Evolutionary conservation across 441 rosid species (phyloP).

Genomic region (Erodium moschatum): DNA sequence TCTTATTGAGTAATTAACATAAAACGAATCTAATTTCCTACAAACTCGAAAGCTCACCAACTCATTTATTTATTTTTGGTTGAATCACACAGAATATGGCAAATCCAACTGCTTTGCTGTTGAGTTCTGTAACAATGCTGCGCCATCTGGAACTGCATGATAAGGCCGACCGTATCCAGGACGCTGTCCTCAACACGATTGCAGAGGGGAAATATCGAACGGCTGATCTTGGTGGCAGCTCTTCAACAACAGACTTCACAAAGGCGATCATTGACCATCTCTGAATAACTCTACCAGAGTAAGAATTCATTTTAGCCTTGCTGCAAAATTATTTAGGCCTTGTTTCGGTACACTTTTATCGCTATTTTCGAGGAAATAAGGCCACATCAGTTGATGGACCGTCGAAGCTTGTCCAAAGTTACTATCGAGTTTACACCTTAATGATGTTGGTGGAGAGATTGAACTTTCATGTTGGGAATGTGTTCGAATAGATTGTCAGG

Average conservation of each 20-base stretch:
- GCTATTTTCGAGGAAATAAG: constrained; percentile 23
- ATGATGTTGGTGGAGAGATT: background rate
- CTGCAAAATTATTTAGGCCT: constrained; percentile 6
- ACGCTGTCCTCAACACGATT: constrained; percentile 71
- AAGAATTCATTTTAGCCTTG: constrained; percentile 11
- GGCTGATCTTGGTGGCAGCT: constrained; percentile 79
- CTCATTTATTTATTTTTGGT: background rate
- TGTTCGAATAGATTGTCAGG: background rate
- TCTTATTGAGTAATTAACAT: background rate
- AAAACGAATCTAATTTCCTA: background rate
- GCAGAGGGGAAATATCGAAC: constrained; percentile 83
- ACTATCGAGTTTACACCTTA: no score
- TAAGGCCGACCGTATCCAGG: constrained; percentile 69
- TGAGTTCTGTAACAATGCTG: constrained; percentile 79
- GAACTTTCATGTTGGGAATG: background rate
- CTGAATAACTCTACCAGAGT: constrained; percentile 24
- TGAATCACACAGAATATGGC: constrained; percentile 57
- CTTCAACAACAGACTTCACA: constrained; percentile 80
- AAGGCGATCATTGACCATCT: constrained; percentile 73
- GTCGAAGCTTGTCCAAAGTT: background rate
- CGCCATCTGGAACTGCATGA: constrained; percentile 68
- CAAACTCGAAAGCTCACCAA: background rate
- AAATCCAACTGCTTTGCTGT: constrained; percentile 82
- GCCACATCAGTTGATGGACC: no score
- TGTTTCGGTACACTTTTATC: constrained; percentile 8